Evolutionary conservation across 2,329 filamentous ascomycete genomes (phyloP).

Genomic region (Ophiostoma australiae): DNA sequence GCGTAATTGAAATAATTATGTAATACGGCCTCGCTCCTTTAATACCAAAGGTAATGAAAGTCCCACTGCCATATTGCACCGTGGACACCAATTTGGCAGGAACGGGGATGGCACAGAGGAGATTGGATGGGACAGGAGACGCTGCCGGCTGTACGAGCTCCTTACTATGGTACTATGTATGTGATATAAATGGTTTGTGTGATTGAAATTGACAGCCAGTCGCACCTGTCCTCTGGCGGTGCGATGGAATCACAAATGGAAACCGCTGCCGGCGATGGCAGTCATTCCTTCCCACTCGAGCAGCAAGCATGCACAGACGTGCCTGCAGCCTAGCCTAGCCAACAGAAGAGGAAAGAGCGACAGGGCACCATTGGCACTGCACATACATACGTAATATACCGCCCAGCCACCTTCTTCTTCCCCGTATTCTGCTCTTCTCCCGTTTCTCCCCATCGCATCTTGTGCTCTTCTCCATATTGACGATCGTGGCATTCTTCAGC

Average conservation of each 20-base stretch:
- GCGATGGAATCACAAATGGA: background rate
- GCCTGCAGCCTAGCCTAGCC: background rate
- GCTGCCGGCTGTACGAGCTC: background rate
- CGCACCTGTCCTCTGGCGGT: background rate
- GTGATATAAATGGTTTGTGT: too few species aligned
- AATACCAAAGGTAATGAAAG: constrained; percentile 1
- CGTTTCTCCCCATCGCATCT: background rate
- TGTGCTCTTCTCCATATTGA: background rate
- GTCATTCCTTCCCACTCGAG: background rate
- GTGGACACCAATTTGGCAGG: constrained; percentile 11
- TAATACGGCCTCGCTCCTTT: background rate
- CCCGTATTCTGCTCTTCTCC: background rate
- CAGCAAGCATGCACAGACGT: background rate
- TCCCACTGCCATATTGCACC: constrained; percentile 7
- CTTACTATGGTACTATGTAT: too few species aligned
- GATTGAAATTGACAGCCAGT: background rate
- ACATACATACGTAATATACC: background rate
- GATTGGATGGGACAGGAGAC: background rate
- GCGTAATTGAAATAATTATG: background rate
- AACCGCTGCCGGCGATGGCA: background rate
- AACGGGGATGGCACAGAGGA: constrained; percentile 4
- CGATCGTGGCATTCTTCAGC: constrained; percentile 1
- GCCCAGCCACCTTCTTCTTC: background rate
- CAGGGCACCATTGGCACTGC: background rate
- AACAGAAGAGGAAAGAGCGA: background rate